Evolutionary conservation across 148 eudicot species (phyloP), one percentile per base, ranked within the genome.

Genomic region (Rhododendron williamsianum): DNA sequence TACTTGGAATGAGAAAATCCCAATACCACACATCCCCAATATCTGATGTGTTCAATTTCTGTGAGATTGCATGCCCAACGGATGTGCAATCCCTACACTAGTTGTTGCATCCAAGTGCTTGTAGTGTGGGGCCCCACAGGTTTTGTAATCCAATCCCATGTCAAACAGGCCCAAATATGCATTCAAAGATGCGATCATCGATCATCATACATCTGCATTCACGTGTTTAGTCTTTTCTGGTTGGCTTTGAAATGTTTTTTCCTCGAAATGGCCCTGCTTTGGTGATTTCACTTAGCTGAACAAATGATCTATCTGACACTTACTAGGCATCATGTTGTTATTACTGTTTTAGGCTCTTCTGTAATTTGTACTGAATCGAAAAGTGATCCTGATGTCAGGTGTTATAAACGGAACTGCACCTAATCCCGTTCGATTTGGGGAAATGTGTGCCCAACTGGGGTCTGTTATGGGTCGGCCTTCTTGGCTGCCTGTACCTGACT

Each of bases 401-500:
- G 98, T 97, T 30, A 95, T 97, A 65, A 97, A 95, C 78, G 99
- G 96, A 87, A 97, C 99, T 33, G 96, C 99, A 52, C 99, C 99
- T 58, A 93, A 97, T 86, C 99, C 99, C 58, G 96, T 97, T 56
- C 88, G 93, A 78, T 81, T 97, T 25, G 92, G 91, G 35, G 99
- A 97, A 85, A 91, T 97, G 98, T 97, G 99, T 78, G 86, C 89
- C 35, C 91, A 93, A 71, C 88, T 97, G 67, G 99, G 99, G 76
- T 90, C 91, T 6, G 94, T 85, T 54, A 65, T 97, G 90, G 99
- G 98, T 54, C 90, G 99, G 46, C 99, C 98, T 27, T 97, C 98
- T 21, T 97, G 99, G 99, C 88, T 97, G 27, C 98, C 99, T 2
- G 99, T 97, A 78, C 99, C 99, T n/a, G 99, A 94, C 36, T 88